Evolutionary conservation across 768 basidiomycete species (phyloP).

Genomic region (Panaeolus cyanescens): DNA sequence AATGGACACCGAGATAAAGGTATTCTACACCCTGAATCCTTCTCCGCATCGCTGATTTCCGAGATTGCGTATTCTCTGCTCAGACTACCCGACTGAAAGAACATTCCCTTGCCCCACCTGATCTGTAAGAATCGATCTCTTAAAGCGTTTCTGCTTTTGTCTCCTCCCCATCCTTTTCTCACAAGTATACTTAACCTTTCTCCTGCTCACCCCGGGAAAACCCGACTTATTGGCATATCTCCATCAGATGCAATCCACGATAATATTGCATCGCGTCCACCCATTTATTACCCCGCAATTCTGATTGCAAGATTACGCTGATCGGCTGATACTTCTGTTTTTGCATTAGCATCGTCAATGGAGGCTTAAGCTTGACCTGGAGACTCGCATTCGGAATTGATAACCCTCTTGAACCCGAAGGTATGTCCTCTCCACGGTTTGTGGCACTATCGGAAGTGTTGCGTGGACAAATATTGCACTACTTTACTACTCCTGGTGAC

Average conservation of each 20-base stretch:
- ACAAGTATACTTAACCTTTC: neutral
- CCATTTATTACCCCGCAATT: neutral
- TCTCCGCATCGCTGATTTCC: neutral
- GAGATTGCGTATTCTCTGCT: neutral
- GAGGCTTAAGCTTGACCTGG: constrained; percentile 66
- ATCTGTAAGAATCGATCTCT: constrained; percentile 44
- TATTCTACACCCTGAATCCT: constrained; percentile 12
- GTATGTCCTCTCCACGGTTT: constrained; percentile 27
- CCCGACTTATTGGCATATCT: neutral
- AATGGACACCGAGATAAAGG: constrained; percentile 65
- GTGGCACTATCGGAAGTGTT: neutral
- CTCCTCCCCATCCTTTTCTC: neutral
- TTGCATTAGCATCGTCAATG: constrained; percentile 47
- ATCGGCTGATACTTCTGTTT: neutral
- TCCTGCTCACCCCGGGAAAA: neutral
- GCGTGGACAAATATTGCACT: neutral
- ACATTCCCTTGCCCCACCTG: constrained; percentile 59
- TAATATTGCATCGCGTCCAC: neutral
- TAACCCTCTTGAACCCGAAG: constrained; percentile 57
- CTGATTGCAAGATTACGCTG: neutral
- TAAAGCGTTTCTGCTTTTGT: constrained; percentile 6
- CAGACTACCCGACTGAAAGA: constrained; percentile 57
- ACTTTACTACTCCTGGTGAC: neutral
- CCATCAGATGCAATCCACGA: neutral
- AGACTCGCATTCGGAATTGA: constrained; percentile 59